These are phyloP conservation scores for Fusarium sp. DNA, from an alignment of 2,329 filamentous ascomycete species.

Conservation along the genomic window DNA sequence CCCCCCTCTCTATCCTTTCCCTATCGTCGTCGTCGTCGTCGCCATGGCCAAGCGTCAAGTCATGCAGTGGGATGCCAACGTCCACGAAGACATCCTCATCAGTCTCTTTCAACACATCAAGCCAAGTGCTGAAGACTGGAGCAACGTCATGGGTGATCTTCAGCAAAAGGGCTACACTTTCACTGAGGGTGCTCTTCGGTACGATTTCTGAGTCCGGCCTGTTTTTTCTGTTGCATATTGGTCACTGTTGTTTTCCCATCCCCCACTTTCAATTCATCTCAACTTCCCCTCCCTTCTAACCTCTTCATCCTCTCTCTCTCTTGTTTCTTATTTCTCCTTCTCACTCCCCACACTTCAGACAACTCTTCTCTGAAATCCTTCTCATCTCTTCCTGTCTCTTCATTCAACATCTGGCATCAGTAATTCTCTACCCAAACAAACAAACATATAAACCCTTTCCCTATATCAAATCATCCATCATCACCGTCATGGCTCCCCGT, in stretches of 20 bases:
- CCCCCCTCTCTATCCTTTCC: neutral
- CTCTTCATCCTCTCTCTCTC: neutral
- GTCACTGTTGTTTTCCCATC: neutral
- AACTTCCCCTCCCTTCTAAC: neutral
- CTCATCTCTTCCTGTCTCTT: neutral
- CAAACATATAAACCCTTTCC: neutral
- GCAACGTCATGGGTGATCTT: conserved; percentile 51
- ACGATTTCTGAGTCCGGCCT: conserved; percentile 29
- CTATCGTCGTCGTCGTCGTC: neutral
- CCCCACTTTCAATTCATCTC: neutral
- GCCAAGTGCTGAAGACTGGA: conserved; percentile 45
- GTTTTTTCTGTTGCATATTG: neutral
- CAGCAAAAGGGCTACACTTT: conserved; percentile 52
- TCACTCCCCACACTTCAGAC: neutral
- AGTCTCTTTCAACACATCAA: conserved; percentile 51
- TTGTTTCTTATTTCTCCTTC: neutral
- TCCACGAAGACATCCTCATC: conserved; percentile 56
- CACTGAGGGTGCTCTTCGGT: conserved; percentile 53
- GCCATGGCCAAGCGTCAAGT: conserved; percentile 44
- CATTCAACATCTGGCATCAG: neutral
- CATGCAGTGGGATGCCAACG: conserved; percentile 53
- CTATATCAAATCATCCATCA: neutral
- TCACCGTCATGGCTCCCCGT: conserved; percentile 6
- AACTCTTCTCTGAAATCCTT: neutral
- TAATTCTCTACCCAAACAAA: neutral